Conservation (phyloP, 768 basidiomycete species). For the Grammothele lineata region DNA sequence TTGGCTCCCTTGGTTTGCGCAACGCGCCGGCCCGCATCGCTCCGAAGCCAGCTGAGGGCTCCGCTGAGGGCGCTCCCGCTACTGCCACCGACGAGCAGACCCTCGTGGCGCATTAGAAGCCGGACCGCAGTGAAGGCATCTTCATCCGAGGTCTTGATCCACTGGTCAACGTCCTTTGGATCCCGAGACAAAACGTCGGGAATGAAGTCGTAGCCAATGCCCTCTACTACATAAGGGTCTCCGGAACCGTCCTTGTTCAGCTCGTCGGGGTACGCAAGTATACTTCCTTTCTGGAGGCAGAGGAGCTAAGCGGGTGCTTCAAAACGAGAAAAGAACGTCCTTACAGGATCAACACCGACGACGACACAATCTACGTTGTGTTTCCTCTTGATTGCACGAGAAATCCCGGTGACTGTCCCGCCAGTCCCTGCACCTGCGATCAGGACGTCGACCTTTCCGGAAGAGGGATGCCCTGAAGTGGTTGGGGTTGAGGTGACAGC, state of each 20-base stretch:
- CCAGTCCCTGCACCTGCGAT: conserved; percentile 92
- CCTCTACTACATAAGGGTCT: conserved; percentile 75
- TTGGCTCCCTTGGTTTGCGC: conserved; percentile 72
- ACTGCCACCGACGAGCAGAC: conserved; percentile 89
- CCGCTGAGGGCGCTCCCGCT: conserved; percentile 84
- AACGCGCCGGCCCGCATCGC: conserved; percentile 56
- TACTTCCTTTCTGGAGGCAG: conserved; percentile 72
- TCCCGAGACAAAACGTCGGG: conserved; percentile 80
- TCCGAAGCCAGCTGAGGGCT: conserved; percentile 72
- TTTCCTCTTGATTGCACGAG: conserved; percentile 71
- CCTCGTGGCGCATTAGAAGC: conserved; percentile 77
- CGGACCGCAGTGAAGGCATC: conserved; percentile 77
- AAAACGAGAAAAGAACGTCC: conserved; percentile 21
- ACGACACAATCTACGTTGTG: conserved; percentile 73
- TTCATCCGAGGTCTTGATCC: conserved; percentile 84
- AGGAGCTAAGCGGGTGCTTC: too few relatives aligned
- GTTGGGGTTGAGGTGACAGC: conserved; percentile 67
- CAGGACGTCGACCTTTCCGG: conserved; percentile 74
- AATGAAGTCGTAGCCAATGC: conserved; percentile 95
- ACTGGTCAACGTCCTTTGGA: conserved; percentile 55
- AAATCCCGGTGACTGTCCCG: conserved; percentile 88
- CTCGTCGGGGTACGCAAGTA: conserved; percentile 68
- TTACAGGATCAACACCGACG: conserved; percentile 88
- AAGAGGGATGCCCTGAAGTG: conserved; percentile 52
- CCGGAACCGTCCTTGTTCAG: conserved; percentile 55